A percentile compares a stretch with the other conserved stretches of the same genome.
Evolutionary conservation across 441 rosid species (phyloP).

Genomic region (Kokia cookei): DNA sequence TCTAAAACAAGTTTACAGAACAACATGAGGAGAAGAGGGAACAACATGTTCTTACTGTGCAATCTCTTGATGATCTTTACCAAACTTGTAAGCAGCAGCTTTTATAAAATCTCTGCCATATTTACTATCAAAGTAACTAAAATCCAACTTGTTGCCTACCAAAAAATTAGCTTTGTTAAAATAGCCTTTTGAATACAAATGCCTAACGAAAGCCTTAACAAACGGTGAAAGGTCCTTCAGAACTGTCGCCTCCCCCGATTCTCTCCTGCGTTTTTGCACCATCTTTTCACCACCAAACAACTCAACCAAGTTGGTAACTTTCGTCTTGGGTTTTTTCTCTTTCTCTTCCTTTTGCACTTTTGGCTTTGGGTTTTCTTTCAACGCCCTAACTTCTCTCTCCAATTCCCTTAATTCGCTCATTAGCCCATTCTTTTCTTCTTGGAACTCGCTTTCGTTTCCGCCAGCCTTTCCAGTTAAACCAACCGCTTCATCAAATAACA

Average conservation of each 20-base stretch:
- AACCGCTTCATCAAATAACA: constrained; percentile 47
- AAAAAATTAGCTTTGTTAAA: constrained; percentile 58
- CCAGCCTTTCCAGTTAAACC: constrained; percentile 37
- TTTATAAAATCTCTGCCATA: constrained; percentile 52
- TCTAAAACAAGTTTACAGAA: too few relatives aligned
- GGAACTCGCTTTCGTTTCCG: constrained; percentile 6
- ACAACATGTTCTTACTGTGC: constrained; percentile 47
- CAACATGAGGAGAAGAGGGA: not conserved
- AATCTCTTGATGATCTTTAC: constrained; percentile 60
- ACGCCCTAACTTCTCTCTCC: constrained; percentile 32
- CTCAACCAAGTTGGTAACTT: constrained; percentile 19
- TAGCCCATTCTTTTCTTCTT: constrained; percentile 17
- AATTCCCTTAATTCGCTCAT: constrained; percentile 32
- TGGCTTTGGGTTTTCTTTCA: constrained; percentile 19
- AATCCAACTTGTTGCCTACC: constrained; percentile 29
- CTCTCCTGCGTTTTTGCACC: not conserved
- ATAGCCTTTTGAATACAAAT: constrained; percentile 54
- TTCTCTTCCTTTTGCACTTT: not conserved
- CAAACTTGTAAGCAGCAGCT: constrained; percentile 50
- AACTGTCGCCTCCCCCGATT: constrained; percentile 13
- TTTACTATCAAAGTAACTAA: constrained; percentile 41
- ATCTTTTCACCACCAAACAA: constrained; percentile 19
- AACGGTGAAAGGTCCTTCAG: constrained; percentile 50
- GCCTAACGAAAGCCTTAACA: constrained; percentile 40
- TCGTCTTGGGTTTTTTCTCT: constrained; percentile 3